Evolutionary conservation across 176 grass and related monocot genomes (phyloP), one percentile per base, ranked within the genome.

Genomic region (Aechmea fasciata): DNA sequence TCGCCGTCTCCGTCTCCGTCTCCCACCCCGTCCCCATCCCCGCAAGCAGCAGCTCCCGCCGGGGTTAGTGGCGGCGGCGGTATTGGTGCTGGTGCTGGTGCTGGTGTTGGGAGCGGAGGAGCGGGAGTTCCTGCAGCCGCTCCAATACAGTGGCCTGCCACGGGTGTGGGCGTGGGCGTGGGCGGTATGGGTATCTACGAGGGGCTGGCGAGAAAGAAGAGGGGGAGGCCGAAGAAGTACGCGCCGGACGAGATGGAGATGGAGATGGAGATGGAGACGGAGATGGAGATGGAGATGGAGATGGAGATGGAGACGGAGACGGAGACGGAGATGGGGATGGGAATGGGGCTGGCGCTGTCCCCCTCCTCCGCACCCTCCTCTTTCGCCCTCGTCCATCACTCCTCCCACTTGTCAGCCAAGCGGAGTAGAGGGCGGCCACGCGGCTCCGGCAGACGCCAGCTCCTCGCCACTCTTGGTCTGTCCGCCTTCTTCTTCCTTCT

Each of bases 401-500:
- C 55, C 55, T 61, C 25, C 49, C 74, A 67, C 70, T 61, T 77
- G 23, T 81, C 74, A 73, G 77, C 77, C 47, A 88, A 83, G 3
- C 76, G 84, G 57, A 82, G 94, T 15, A 81, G 84, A 70, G 94
- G 94, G 17, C 84, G 89, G 54, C 94, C 94, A 13, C 76, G 69
- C 13, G 94, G 94, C 15, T 92, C 89, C 50, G 94, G 94, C 70
- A 90, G 81, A 75, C 84, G 89, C 47, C 94, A 97, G 86, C 79
- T 97, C 73, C 89, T 97, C 26, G 73, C 89, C 26, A 51, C 84
- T 77, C 89, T 92, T 10, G 94, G 94, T 97, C 79, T 5, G 22
- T 75, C 61, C 9, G 57, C 51, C n/a, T 63, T 70, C 24, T 69
- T 71, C 66, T 47, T 55, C 22, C 18, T 17, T 51, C 51, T 48